Conservation (phyloP, 306 rosid genomes). For the Corylus avellana region DNA sequence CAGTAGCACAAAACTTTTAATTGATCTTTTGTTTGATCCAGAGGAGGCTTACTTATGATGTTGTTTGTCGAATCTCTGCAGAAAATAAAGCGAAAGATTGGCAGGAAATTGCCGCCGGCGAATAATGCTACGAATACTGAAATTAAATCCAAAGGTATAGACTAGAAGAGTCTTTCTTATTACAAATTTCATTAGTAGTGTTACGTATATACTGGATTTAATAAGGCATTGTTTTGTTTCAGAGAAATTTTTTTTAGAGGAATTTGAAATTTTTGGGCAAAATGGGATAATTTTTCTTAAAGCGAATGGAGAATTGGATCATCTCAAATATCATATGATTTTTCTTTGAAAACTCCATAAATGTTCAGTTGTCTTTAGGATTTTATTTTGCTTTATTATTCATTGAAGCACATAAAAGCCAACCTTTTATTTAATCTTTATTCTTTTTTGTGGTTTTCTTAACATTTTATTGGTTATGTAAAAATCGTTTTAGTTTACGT, state of each 20-base stretch:
- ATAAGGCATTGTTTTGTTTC: neutral
- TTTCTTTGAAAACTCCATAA: no score
- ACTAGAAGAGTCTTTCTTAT: neutral
- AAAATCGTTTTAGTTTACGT: no score
- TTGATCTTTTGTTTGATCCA: neutral
- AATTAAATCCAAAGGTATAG: conserved; percentile 75
- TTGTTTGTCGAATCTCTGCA: conserved; percentile 22
- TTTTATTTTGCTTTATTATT: no score
- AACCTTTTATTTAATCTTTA: no score
- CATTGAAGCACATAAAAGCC: no score
- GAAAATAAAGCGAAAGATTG: conserved; percentile 88
- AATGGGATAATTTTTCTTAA: neutral
- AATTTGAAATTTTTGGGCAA: neutral
- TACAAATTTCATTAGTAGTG: neutral
- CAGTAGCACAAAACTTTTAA: neutral
- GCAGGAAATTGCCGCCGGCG: conserved; percentile 84
- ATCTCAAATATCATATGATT: no score
- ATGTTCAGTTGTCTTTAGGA: no score
- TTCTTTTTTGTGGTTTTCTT: no score
- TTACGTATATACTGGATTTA: neutral
- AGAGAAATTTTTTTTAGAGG: neutral
- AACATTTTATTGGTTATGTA: no score
- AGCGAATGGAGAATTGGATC: no score
- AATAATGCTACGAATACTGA: conserved; percentile 81
- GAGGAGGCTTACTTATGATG: conserved; percentile 1